Conservation (phyloP, 2,329 filamentous ascomycete genomes). For the Diaporthe citrichinensis region DNA sequence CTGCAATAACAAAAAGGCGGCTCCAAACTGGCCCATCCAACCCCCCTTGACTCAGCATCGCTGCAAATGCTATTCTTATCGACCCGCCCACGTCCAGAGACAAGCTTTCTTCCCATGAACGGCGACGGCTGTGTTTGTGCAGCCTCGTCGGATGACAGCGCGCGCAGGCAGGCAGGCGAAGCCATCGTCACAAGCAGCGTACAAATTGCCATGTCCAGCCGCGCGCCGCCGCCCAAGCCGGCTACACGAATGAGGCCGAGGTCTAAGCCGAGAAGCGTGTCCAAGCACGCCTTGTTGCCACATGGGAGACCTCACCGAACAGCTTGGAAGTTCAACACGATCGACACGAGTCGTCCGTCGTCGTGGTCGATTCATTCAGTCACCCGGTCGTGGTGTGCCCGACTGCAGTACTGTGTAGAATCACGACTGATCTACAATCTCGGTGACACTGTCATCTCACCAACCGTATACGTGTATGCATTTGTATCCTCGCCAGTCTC, state of each 20-base stretch:
- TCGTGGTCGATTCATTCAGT: conserved; percentile 6
- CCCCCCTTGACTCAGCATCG: conserved; percentile 18
- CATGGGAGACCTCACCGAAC: conserved; percentile 15
- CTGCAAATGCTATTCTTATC: conserved; percentile 18
- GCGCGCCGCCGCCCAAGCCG: conserved; percentile 5
- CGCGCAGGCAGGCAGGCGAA: neutral
- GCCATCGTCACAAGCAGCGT: neutral
- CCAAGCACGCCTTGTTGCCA: conserved; percentile 24
- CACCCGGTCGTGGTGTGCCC: neutral
- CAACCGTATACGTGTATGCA: conserved; percentile 8
- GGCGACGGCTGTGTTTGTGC: conserved; percentile 22
- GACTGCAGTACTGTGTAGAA: neutral
- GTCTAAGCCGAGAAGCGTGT: neutral
- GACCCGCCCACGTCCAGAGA: neutral
- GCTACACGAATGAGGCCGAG: conserved; percentile 19
- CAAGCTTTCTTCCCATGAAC: conserved; percentile 25
- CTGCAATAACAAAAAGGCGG: conserved; percentile 18
- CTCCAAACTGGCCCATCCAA: neutral
- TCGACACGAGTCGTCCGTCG: conserved; percentile 15
- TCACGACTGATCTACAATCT: conserved; percentile 16
- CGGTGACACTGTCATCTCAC: conserved; percentile 15
- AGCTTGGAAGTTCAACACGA: neutral
- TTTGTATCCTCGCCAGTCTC: conserved; percentile 3
- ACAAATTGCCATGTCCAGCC: conserved; percentile 25
- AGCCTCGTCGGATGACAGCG: conserved; percentile 3